Evolutionary conservation across 2,329 filamentous ascomycete genomes (phyloP).

Genomic region (Chaetomiaceae sp.): DNA sequence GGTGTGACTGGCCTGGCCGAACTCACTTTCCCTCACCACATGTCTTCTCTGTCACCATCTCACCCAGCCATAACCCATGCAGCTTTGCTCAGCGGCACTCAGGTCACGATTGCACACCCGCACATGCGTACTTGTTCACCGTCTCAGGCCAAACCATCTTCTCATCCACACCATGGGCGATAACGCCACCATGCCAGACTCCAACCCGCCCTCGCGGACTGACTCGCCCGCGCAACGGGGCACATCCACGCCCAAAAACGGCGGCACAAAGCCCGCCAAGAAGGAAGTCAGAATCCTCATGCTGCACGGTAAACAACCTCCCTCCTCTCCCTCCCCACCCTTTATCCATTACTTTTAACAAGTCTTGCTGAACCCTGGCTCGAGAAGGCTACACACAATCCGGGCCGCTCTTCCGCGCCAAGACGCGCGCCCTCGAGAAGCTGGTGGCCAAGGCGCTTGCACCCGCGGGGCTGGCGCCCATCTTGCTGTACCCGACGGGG

Average conservation of each 20-base stretch:
- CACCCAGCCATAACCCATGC: no score
- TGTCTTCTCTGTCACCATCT: neutral
- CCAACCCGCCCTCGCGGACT: constrained; percentile 5
- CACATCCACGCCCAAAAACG: constrained; percentile 2
- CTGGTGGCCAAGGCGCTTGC: constrained; percentile 66
- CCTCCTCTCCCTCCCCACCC: neutral
- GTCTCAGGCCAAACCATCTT: neutral
- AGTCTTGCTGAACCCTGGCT: no score
- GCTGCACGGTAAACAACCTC: constrained; percentile 55
- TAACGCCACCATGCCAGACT: constrained; percentile 13
- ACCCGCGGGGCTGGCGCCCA: constrained; percentile 47
- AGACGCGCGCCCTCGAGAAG: constrained; percentile 83
- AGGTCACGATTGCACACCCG: neutral
- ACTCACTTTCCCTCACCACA: neutral
- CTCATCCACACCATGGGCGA: constrained; percentile 14
- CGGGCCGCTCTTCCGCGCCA: constrained; percentile 74
- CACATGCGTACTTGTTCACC: neutral
- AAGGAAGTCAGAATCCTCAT: constrained; percentile 63
- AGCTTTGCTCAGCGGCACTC: neutral
- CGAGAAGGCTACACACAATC: constrained; percentile 81
- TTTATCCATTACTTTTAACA: neutral
- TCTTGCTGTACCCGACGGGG: constrained; percentile 62
- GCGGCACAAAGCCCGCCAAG: constrained; percentile 23
- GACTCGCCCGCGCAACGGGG: neutral
- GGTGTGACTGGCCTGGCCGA: neutral